Evolutionary conservation across 148 eudicot species (phyloP), one percentile per base, ranked within the genome.

Genomic region (Vaccinium darrowii): DNA sequence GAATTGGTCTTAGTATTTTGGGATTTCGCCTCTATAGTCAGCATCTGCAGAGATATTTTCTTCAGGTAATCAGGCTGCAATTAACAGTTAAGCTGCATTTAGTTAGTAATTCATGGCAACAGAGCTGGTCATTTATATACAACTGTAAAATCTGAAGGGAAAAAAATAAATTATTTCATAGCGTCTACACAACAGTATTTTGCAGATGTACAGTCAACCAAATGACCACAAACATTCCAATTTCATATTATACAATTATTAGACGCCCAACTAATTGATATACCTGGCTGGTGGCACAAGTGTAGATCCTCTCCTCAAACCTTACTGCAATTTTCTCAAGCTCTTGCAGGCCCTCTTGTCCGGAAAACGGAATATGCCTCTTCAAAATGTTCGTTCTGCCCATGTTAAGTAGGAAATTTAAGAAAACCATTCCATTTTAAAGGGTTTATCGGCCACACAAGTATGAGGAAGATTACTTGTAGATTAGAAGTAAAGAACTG

Each of bases 1-100:
- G 92, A 81, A 90, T 85, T 91, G 18, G 90, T 85, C 85, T 92
- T 87, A 23, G 90, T 78, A 88, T 85, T 88, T 79, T 91, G 95
- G 51, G 94, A 91, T 86, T 88, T 93, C 49, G 92, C 86, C 90
- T 94, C 98, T 94, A 96, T 92, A 9, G 95, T 92, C 76, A 93
- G 90, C 95, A 93, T 92, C 92, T 93, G 94, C 87, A 93, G 84
- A 80, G 99, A 94, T 76, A 96, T 92, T 88, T 92, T 93, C 84
- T 94, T 88, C 88, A 96, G 87, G 87, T 96, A 96, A 90, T 96
- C 99, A 56, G 93, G 84, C 99, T 96, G 94, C 86, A 87, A 84
- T 81, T 33, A 84, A 63, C 36, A 53, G 72, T 78, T 25, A 83
- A 56, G 36, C 33, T 83, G 76, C 27, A 30, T 36, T 47, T 25